These are phyloP conservation scores for Chondrostereum purpureum DNA, from an alignment of 1,284 basidiomycete genomes.

Conservation along the genomic window DNA sequence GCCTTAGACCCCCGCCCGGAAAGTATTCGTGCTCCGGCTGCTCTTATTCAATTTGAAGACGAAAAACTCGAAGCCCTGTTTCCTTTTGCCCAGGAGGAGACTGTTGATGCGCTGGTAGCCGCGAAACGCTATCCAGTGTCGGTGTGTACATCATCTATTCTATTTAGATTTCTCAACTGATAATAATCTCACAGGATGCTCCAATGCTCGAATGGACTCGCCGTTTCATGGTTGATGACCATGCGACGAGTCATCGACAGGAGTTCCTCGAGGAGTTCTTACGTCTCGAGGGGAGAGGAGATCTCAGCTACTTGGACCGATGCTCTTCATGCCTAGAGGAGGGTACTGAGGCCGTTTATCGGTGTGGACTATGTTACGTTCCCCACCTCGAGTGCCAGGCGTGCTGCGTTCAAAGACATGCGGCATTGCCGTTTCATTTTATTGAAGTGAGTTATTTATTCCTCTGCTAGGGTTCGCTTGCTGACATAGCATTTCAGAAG, in stretches of 20 bases:
- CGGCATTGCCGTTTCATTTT: not conserved
- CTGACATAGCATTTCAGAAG: constrained; percentile 1
- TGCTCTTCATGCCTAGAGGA: not conserved
- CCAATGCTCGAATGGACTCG: not conserved
- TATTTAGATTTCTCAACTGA: not conserved
- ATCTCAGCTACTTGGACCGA: not conserved
- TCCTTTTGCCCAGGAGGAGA: not conserved
- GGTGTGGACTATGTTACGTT: not conserved
- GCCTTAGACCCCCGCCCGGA: not conserved
- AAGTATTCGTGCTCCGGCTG: too few species aligned
- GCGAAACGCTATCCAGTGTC: not conserved
- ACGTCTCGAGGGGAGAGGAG: not conserved
- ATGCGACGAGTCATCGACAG: not conserved
- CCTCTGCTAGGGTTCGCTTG: not conserved
- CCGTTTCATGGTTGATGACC: too few species aligned
- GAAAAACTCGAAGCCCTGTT: not conserved
- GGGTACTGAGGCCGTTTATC: not conserved
- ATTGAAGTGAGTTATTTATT: not conserved
- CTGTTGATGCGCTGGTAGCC: not conserved
- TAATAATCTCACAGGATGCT: not conserved
- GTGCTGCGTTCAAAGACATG: not conserved
- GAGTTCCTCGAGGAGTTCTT: not conserved
- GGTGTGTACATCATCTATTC: not conserved
- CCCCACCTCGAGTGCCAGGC: not conserved
- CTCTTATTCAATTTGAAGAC: too few species aligned